Percentiles rank a stretch among this genome's conserved stretches.
Conservation (phyloP, 1,284 basidiomycete species). For the Lentinula novae-zelandiae region DNA sequence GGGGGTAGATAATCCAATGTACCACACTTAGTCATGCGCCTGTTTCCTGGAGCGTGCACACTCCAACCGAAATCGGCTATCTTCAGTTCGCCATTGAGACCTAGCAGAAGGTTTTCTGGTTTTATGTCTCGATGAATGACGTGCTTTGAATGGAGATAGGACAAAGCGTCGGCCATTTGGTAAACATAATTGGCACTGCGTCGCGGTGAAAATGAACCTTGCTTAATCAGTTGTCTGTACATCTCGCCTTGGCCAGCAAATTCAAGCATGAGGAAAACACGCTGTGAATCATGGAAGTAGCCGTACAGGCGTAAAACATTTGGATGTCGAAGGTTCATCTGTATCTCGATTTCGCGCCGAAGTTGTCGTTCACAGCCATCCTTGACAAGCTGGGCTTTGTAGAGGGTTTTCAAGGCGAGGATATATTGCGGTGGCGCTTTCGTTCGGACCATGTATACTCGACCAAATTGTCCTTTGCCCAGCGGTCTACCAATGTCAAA, state of each 20-base stretch:
- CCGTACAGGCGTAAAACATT: conserved; percentile 83
- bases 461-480: conserved; percentile 98
- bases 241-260: conserved; percentile 66
- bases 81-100: conserved; percentile 96
- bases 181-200: conserved; percentile 72
- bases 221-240: conserved; percentile 91
- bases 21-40: conserved; percentile 88
- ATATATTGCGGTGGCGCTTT: conserved; percentile 87
- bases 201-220: conserved; percentile 29
- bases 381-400: conserved; percentile 68
- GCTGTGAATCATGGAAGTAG: conserved; percentile 66
- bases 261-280: conserved; percentile 67
- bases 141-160: conserved; percentile 93
- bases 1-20: conserved; percentile 97
- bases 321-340: conserved; percentile 92
- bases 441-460: conserved; percentile 97
- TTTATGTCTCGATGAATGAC: conserved; percentile 99
- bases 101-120: conserved; percentile 94
- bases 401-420: conserved; percentile 94
- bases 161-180: conserved; percentile 97
- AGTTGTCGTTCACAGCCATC: conserved; percentile 59
- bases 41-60: conserved; percentile 93
- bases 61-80: conserved; percentile 99
- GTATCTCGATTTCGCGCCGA: conserved; percentile 97
- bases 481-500: conserved; percentile 96